Evolutionary conservation across 371 early-diverging fungal genomes (phyloP).

Genomic region (Umbelopsis sp.): DNA sequence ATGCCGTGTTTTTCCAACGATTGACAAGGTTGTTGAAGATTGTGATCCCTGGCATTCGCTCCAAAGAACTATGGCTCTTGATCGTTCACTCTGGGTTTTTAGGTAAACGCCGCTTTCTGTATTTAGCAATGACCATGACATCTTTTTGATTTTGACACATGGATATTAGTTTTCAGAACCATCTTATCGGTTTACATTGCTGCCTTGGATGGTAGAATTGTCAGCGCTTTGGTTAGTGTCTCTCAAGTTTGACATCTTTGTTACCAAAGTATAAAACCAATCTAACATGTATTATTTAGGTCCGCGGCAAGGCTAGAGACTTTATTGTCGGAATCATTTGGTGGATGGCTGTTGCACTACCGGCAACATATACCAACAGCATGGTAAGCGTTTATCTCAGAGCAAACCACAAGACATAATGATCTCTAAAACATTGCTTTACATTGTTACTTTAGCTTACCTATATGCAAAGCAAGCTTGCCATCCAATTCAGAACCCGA

Average conservation of each 20-base stretch:
- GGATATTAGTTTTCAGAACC: constrained; percentile 72
- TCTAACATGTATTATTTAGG: constrained; percentile 37
- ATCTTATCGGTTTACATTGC: constrained; percentile 87
- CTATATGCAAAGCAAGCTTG: constrained; percentile 85
- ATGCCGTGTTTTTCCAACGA: constrained; percentile 75
- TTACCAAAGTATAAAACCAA: background rate
- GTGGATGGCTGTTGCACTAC: constrained; percentile 94
- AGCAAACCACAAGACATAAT: background rate
- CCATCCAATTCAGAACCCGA: constrained; percentile 85
- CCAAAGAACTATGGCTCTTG: constrained; percentile 82
- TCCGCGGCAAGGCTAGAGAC: constrained; percentile 74
- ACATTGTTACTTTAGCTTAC: constrained; percentile 45
- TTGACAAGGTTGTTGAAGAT: constrained; percentile 71
- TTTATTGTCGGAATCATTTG: constrained; percentile 81
- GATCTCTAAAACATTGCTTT: background rate
- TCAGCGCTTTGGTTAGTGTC: constrained; percentile 76
- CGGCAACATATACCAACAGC: constrained; percentile 96
- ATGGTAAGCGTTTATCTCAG: constrained; percentile 59
- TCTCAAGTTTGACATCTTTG: background rate
- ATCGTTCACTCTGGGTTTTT: constrained; percentile 82
- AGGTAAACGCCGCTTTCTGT: constrained; percentile 38
- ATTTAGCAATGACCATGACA: background rate
- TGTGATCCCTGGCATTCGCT: constrained; percentile 77
- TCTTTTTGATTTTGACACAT: background rate
- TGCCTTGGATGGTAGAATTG: constrained; percentile 91